A percentile compares a stretch with the other conserved stretches of the same genome.
phyloP scores from a whole-genome alignment of 495 filamentous ascomycete genomes.

The Trichoderma gamsii region DNA sequence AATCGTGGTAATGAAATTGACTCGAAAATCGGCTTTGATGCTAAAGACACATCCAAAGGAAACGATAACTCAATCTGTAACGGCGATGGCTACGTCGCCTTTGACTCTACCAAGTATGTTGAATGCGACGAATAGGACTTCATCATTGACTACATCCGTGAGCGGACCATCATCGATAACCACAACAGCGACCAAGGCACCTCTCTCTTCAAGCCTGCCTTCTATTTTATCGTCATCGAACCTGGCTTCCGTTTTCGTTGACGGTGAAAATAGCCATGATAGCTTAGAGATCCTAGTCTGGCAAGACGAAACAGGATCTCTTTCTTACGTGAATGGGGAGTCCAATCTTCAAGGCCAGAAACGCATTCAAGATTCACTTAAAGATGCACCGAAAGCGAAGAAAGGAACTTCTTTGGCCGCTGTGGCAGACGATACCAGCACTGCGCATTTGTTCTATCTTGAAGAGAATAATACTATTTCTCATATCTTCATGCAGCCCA shows the following conservation, averaged over 20 bases:
- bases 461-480: not conserved
- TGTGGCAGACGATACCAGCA: not conserved
- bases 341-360: not conserved
- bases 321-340: not conserved
- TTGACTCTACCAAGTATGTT: too few species aligned
- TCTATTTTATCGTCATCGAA: not conserved
- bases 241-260: not conserved
- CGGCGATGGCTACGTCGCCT: not conserved
- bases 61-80: not conserved
- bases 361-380: not conserved
- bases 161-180: not conserved
- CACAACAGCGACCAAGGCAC: not conserved
- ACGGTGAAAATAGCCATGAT: not conserved
- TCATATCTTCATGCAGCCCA: not conserved
- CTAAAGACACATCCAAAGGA: not conserved
- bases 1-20: not conserved
- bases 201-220: not conserved
- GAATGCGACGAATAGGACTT: not conserved
- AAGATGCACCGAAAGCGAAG: not conserved
- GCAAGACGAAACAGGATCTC: not conserved
- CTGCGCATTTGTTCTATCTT: not conserved
- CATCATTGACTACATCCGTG: not conserved
- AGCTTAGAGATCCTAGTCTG: not conserved
- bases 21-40: not conserved
- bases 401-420: not conserved